These are phyloP conservation scores for Castanopsis chinensis DNA, from an alignment of 306 rosid species.

Conservation along the genomic window DNA sequence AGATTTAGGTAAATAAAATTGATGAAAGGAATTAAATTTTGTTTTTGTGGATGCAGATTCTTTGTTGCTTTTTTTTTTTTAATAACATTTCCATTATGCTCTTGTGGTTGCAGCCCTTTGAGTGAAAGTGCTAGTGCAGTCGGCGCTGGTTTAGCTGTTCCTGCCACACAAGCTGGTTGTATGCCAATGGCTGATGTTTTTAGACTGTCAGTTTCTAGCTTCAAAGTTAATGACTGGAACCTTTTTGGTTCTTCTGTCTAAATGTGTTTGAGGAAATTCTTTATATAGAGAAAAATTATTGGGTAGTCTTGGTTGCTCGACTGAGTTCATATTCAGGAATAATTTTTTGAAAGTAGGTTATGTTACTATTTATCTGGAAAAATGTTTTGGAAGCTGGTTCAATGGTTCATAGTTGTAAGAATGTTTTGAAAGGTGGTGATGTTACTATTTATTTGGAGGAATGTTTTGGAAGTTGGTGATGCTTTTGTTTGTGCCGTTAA, in stretches of 20 bases:
- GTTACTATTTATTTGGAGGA: background rate
- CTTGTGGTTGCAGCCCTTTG: constrained; percentile 59
- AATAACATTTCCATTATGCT: constrained; percentile 16
- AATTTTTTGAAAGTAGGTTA: background rate
- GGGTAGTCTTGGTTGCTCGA: background rate
- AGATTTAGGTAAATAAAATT: background rate
- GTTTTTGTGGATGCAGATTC: background rate
- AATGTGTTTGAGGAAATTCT: constrained; percentile 5
- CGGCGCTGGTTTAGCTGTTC: constrained; percentile 67
- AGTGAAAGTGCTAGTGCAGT: constrained; percentile 79
- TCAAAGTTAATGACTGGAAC: constrained; percentile 74
- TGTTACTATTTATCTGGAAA: background rate
- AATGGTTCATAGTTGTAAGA: background rate
- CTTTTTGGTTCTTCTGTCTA: constrained; percentile 45
- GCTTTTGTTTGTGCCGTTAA: background rate
- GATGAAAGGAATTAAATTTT: background rate
- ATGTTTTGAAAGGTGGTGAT: background rate
- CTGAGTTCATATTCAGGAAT: background rate
- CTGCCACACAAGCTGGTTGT: constrained; percentile 69
- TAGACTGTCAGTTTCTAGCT: constrained; percentile 62
- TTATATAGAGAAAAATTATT: background rate
- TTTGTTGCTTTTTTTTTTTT: background rate
- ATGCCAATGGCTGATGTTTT: constrained; percentile 72
- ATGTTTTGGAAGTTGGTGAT: background rate
- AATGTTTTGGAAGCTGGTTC: background rate